A percentile compares a stretch with the other conserved stretches of the same genome.
These are phyloP conservation scores for Aspergillus funiculosus DNA, from an alignment of 495 filamentous ascomycete genomes.

Conservation along the genomic window DNA sequence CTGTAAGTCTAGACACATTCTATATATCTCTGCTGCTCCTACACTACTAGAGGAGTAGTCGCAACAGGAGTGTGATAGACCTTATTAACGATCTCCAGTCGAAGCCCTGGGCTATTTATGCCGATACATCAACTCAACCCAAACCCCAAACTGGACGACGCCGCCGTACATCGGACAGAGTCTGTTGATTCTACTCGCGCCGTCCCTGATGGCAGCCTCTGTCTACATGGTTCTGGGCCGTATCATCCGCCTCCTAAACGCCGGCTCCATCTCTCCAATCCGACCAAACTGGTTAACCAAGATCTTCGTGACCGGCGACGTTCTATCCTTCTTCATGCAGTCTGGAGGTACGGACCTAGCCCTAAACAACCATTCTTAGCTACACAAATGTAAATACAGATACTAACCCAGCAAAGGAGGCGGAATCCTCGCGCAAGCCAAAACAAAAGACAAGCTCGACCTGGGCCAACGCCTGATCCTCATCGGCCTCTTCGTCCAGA, in stretches of 20 bases:
- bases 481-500: constrained; percentile 39
- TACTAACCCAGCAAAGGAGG: constrained; percentile 13
- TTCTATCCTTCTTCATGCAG: constrained; percentile 25
- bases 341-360: constrained; percentile 16
- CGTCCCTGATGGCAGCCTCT: constrained; percentile 43
- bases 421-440: constrained; percentile 22
- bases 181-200: constrained; percentile 27
- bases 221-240: constrained; percentile 54
- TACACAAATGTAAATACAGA: background rate
- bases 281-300: constrained; percentile 19
- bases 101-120: constrained; percentile 50
- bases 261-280: constrained; percentile 25
- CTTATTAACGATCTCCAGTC: too few relatives aligned
- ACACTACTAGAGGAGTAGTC: too few relatives aligned
- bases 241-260: constrained; percentile 39
- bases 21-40: too few relatives aligned
- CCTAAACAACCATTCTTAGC: background rate
- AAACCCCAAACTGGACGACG: constrained; percentile 21
- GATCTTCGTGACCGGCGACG: constrained; percentile 29
- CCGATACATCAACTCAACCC: constrained; percentile 31
- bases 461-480: constrained; percentile 43
- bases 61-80: too few relatives aligned
- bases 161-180: constrained; percentile 29
- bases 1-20: too few relatives aligned
- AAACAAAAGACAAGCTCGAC: constrained; percentile 20